phyloP scores from a whole-genome alignment of 2,329 filamentous ascomycete genomes.

The Trichoderma atroviride region DNA sequence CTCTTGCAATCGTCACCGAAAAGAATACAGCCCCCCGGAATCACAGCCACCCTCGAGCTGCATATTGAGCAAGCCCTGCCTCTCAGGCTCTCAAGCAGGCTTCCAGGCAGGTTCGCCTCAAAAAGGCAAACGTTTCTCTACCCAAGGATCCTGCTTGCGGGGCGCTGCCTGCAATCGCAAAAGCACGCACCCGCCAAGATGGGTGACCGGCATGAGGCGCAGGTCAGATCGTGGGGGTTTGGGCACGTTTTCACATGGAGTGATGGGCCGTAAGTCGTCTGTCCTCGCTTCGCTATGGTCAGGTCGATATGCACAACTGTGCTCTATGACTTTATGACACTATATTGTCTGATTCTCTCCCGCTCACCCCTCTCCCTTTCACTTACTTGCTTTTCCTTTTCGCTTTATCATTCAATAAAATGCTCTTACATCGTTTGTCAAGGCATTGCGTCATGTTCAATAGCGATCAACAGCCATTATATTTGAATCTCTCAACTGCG shows the following conservation, averaged over 20 bases:
- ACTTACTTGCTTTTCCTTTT: not conserved
- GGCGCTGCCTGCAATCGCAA: constrained; percentile 11
- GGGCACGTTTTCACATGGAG: constrained; percentile 71
- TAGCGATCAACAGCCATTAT: not conserved
- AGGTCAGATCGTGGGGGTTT: constrained; percentile 73
- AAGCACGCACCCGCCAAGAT: constrained; percentile 30
- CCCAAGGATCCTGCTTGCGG: constrained; percentile 15
- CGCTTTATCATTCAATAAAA: not conserved
- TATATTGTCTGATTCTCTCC: not conserved
- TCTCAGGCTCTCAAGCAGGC: constrained; percentile 1
- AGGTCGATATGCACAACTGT: not conserved
- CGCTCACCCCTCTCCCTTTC: not conserved
- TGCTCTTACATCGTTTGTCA: not conserved
- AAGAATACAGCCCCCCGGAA: not conserved
- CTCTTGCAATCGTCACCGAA: not conserved
- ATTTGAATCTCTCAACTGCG: not conserved
- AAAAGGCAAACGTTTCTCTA: not conserved
- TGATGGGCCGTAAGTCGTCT: constrained; percentile 61
- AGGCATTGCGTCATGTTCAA: not conserved
- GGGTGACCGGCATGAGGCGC: constrained; percentile 49
- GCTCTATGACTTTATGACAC: not conserved
- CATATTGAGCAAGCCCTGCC: not conserved
- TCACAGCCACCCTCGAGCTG: not conserved
- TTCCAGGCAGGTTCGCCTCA: not conserved
- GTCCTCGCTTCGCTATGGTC: not conserved